These are phyloP conservation scores for Postia placenta DNA, from an alignment of 768 basidiomycete genomes.

Conservation along the genomic window DNA sequence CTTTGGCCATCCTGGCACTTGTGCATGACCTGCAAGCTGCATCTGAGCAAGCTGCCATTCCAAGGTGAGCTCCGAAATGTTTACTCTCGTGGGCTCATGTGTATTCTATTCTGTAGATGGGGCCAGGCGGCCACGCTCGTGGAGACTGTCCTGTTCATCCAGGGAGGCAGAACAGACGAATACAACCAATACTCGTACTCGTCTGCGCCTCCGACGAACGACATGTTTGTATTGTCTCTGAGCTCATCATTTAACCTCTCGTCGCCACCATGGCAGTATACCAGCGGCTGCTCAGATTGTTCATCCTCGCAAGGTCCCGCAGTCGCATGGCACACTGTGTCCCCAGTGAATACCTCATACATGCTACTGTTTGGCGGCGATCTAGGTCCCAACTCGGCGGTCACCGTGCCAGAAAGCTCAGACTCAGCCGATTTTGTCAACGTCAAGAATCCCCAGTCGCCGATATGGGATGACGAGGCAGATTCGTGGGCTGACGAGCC, in stretches of 20 bases:
- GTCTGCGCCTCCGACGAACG: constrained; percentile 66
- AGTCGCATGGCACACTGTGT: constrained; percentile 77
- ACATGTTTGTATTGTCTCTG: constrained; percentile 66
- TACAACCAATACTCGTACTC: constrained; percentile 64
- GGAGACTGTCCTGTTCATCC: constrained; percentile 56
- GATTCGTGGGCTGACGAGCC: constrained; percentile 61
- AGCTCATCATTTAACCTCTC: constrained; percentile 49
- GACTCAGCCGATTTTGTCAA: constrained; percentile 64
- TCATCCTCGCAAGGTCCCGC: constrained; percentile 48
- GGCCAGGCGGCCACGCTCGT: constrained; percentile 65
- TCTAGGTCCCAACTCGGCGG: constrained; percentile 51
- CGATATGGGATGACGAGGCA: constrained; percentile 43
- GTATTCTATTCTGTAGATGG: constrained; percentile 54
- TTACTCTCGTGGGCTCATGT: background rate
- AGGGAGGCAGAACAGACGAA: constrained; percentile 76
- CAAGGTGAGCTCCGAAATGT: constrained; percentile 11
- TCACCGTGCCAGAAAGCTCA: constrained; percentile 40
- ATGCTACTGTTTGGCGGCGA: constrained; percentile 74
- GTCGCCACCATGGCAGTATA: constrained; percentile 63
- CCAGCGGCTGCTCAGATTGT: constrained; percentile 41
- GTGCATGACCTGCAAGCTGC: constrained; percentile 11
- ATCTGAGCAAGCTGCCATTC: constrained; percentile 16
- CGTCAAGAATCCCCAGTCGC: constrained; percentile 29
- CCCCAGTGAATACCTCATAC: constrained; percentile 49
- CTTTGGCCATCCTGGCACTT: constrained; percentile 11